phyloP scores from a whole-genome alignment of 2,329 filamentous ascomycete species.

The Colletotrichum incanum region DNA sequence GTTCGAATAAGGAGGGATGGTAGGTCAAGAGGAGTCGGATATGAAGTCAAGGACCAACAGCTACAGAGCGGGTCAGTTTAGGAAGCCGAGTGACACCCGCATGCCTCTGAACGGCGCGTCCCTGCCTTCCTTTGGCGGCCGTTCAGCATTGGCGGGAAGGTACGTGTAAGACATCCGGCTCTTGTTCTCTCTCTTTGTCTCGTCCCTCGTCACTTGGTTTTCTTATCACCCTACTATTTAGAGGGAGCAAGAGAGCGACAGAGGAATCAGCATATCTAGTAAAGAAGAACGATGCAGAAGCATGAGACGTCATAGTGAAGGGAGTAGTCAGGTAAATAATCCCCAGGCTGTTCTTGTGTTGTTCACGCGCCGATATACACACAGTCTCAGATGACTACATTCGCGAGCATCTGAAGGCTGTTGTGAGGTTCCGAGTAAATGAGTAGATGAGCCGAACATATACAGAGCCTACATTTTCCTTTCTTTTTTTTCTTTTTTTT shows the following conservation, averaged over 20 bases:
- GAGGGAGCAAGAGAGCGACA: neutral
- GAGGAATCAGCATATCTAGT: neutral
- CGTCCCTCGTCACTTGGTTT: neutral
- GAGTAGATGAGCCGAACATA: neutral
- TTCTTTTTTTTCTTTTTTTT: neutral
- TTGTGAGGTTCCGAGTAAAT: neutral
- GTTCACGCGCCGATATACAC: too few species aligned
- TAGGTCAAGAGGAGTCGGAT: too few species aligned
- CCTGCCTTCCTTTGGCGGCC: neutral
- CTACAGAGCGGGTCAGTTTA: too few species aligned
- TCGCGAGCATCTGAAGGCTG: neutral
- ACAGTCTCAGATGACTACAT: too few species aligned
- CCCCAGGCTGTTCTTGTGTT: neutral
- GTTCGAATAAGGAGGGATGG: neutral
- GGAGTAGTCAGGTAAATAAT: neutral
- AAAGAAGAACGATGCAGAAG: too few species aligned
- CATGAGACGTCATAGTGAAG: neutral
- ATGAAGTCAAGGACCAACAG: neutral
- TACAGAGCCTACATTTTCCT: neutral
- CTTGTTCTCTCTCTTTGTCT: neutral
- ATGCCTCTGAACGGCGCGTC: too few species aligned
- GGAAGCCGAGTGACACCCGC: neutral
- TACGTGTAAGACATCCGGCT: neutral
- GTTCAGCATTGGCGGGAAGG: neutral
- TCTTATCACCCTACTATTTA: neutral